phyloP scores from a whole-genome alignment of 352 stramenopile genomes.

The Pythium aristosporum region DNA sequence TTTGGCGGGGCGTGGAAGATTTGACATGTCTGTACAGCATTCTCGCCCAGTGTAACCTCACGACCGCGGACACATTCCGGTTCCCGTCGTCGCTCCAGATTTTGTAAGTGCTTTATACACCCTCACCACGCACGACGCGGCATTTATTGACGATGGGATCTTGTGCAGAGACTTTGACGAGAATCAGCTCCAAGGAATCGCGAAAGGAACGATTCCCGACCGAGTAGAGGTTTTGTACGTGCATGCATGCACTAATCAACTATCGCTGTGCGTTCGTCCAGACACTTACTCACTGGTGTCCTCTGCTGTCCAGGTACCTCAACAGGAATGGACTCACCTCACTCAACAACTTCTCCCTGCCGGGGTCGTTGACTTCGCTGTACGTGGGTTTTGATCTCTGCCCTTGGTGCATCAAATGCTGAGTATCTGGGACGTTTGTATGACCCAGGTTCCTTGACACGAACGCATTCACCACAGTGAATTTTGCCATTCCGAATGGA shows the following conservation, averaged over 20 bases:
- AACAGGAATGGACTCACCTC: constrained; percentile 6
- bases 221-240: constrained; percentile 18
- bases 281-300: not conserved
- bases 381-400: not conserved
- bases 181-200: constrained; percentile 19
- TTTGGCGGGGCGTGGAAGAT: not conserved
- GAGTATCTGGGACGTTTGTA: not conserved
- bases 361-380: not conserved
- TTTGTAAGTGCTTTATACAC: constrained; percentile 9
- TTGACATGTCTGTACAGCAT: constrained; percentile 3
- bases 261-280: not conserved
- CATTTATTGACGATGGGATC: not conserved
- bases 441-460: not conserved
- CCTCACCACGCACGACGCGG: not conserved
- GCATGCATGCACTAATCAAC: not conserved
- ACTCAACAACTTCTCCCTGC: constrained; percentile 14
- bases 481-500: constrained; percentile 15
- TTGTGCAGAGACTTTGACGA: constrained; percentile 18
- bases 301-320: constrained; percentile 7
- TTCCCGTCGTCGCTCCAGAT: constrained; percentile 12
- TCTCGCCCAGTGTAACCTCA: constrained; percentile 18
- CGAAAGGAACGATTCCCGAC: constrained; percentile 11
- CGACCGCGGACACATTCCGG: constrained; percentile 10
- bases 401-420: not conserved
- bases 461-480: constrained; percentile 10